phyloP scores from a whole-genome alignment of 2,329 filamentous ascomycete genomes.

The Daldinia eschscholtzii region DNA sequence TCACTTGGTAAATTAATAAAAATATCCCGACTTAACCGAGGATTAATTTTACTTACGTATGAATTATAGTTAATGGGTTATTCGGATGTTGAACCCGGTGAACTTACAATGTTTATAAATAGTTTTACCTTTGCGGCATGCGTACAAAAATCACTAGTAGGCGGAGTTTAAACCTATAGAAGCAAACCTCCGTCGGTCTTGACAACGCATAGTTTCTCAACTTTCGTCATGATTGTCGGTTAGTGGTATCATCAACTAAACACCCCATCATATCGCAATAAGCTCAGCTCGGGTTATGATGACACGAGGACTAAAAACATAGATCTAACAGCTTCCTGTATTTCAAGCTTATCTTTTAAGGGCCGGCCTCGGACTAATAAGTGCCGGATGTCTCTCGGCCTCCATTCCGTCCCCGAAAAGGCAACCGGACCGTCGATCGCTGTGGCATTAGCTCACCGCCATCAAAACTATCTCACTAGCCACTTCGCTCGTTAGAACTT shows the following conservation, averaged over 20 bases:
- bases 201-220: conserved; percentile 2
- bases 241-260: conserved; percentile 4
- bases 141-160: background rate
- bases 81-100: no score
- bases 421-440: conserved; percentile 33
- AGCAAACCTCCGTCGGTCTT: background rate
- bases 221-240: conserved; percentile 8
- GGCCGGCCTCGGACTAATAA: conserved; percentile 23
- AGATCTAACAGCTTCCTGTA: background rate
- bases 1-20: conserved; percentile 8
- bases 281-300: conserved; percentile 9
- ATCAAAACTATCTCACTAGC: conserved; percentile 30
- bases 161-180: background rate
- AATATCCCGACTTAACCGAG: conserved; percentile 4
- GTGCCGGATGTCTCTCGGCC: conserved; percentile 26
- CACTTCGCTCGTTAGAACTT: conserved; percentile 33
- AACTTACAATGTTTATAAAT: background rate
- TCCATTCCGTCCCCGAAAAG: conserved; percentile 23
- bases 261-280: conserved; percentile 14
- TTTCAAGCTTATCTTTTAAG: background rate
- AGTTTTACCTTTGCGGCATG: background rate
- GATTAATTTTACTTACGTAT: background rate
- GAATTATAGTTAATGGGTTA: background rate
- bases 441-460: conserved; percentile 11
- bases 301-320: background rate